Conservation (phyloP, 768 basidiomycete genomes). For the Termitomyces sp. region DNA sequence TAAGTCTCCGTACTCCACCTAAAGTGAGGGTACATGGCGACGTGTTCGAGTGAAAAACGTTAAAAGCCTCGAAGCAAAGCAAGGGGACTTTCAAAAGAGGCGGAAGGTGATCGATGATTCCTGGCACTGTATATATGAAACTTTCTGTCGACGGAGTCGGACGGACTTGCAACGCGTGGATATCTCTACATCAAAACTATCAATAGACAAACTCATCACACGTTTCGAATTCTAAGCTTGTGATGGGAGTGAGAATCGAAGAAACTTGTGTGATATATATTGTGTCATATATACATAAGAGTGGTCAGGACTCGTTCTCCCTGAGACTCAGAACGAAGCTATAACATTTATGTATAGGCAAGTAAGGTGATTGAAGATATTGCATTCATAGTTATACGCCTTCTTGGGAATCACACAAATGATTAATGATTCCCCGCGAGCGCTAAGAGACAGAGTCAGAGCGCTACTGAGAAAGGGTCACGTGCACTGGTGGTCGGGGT, state of each 20-base stretch:
- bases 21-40: constrained; percentile 6
- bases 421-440: no score
- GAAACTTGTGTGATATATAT: no score
- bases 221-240: not conserved
- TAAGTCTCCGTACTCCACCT: not conserved
- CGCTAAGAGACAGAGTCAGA: no score
- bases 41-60: not conserved
- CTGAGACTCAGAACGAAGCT: no score
- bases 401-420: no score
- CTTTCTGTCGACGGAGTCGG: not conserved
- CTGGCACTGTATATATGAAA: not conserved
- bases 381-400: no score
- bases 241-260: not conserved
- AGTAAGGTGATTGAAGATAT: no score
- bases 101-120: not conserved
- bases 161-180: not conserved
- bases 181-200: not conserved
- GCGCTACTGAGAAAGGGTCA: not conserved
- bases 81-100: not conserved
- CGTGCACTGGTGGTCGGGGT: constrained; percentile 15
- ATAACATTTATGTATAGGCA: no score
- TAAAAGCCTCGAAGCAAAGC: not conserved
- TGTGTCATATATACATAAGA: no score
- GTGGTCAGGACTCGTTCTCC: not conserved
- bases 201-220: not conserved